Evolutionary conservation across 2,329 filamentous ascomycete genomes (phyloP).

Genomic region (Herpotrichia juniperi): DNA sequence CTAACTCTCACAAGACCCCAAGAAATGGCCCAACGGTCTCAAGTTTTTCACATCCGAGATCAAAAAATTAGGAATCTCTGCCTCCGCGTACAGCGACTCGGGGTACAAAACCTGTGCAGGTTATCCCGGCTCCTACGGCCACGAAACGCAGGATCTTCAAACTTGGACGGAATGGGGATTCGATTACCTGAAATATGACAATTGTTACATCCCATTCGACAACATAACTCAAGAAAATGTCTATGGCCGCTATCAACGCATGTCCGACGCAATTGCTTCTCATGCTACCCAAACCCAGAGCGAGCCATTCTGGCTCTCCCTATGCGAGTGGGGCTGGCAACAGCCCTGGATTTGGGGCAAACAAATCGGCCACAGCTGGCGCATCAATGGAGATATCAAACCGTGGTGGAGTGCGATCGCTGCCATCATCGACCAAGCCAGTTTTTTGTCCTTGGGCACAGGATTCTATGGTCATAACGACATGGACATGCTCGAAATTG

Average conservation of each 20-base stretch:
- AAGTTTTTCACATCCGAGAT: constrained; percentile 10
- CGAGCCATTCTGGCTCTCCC: constrained; percentile 26
- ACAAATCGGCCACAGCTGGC: constrained; percentile 33
- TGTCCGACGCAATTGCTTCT: constrained; percentile 50
- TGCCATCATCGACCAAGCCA: constrained; percentile 27
- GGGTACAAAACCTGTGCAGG: constrained; percentile 58
- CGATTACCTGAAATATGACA: constrained; percentile 38
- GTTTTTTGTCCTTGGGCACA: constrained; percentile 30
- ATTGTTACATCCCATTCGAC: constrained; percentile 40
- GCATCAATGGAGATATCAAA: constrained; percentile 24
- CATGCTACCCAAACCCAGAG: constrained; percentile 31
- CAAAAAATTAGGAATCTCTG: constrained; percentile 9
- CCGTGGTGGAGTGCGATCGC: constrained; percentile 29
- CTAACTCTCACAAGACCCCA: not conserved
- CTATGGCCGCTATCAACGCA: constrained; percentile 30
- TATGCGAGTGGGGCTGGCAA: constrained; percentile 38
- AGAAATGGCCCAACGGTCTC: constrained; percentile 14
- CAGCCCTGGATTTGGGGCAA: constrained; percentile 32
- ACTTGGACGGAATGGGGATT: constrained; percentile 54
- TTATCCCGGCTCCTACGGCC: constrained; percentile 61
- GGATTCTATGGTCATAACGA: constrained; percentile 48
- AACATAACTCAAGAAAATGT: constrained; percentile 34
- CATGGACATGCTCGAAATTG: constrained; percentile 49
- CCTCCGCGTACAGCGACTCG: constrained; percentile 56
- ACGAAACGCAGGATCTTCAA: constrained; percentile 61